Evolutionary conservation across 2,329 filamentous ascomycete species (phyloP).

Genomic region (Trichoderma semiorbis): DNA sequence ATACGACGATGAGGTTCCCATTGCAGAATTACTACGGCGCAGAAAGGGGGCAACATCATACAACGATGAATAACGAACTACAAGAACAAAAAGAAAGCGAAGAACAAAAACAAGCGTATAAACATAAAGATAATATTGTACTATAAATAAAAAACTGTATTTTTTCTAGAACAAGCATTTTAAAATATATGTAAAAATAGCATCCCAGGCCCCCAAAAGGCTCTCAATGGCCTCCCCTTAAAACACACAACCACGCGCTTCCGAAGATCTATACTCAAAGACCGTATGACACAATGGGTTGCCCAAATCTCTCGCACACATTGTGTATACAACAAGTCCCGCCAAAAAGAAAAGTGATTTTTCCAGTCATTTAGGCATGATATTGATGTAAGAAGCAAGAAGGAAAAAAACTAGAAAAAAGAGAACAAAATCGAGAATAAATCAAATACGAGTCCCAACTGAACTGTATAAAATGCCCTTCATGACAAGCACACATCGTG

Average conservation of each 20-base stretch:
- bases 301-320: slow-evolving; percentile 1
- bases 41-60: slow-evolving; percentile 37
- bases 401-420: neutral
- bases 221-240: neutral
- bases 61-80: neutral
- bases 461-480: slow-evolving; percentile 19
- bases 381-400: neutral
- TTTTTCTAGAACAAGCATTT: slow-evolving; percentile 1
- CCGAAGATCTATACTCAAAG: slow-evolving; percentile 6
- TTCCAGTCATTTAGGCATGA: slow-evolving; percentile 10
- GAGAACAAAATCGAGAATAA: slow-evolving; percentile 15
- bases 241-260: neutral
- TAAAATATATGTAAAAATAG: slow-evolving; percentile 1
- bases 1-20: slow-evolving; percentile 59
- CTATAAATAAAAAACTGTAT: neutral
- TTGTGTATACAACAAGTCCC: slow-evolving; percentile 15
- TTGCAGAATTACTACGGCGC: slow-evolving; percentile 63
- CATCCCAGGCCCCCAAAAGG: neutral
- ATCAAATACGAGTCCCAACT: neutral
- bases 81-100: slow-evolving; percentile 15
- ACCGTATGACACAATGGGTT: slow-evolving; percentile 5
- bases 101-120: slow-evolving; percentile 16
- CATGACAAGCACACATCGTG: neutral
- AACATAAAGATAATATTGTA: neutral
- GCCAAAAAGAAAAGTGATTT: neutral